These are phyloP conservation scores for Allantophomopsis cytisporea DNA, from an alignment of 2,329 filamentous ascomycete species.

Conservation along the genomic window DNA sequence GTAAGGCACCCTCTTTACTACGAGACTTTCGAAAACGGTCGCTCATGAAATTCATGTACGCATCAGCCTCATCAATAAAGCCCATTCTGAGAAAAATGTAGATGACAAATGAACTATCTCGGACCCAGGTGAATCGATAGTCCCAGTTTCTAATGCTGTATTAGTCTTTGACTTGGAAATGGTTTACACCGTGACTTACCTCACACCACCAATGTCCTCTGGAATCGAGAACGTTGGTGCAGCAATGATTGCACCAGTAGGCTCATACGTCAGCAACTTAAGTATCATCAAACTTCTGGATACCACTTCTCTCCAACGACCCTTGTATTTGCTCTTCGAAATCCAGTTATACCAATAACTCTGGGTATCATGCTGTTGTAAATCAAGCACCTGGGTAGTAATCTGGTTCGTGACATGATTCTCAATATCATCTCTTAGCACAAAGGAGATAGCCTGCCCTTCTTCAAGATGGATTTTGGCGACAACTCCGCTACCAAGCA, in stretches of 20 bases:
- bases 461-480: slow-evolving; percentile 46
- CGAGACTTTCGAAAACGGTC: slow-evolving; percentile 51
- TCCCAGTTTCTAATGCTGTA: slow-evolving; percentile 41
- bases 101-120: slow-evolving; percentile 65
- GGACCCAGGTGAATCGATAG: slow-evolving; percentile 67
- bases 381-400: slow-evolving; percentile 41
- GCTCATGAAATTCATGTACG: slow-evolving; percentile 68
- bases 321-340: slow-evolving; percentile 54
- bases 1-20: slow-evolving; percentile 46
- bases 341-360: slow-evolving; percentile 66
- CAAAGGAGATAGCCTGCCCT: slow-evolving; percentile 56
- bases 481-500: slow-evolving; percentile 48
- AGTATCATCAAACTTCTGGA: slow-evolving; percentile 58
- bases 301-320: slow-evolving; percentile 61
- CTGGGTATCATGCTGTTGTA: slow-evolving; percentile 55
- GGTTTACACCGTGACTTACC: slow-evolving; percentile 17
- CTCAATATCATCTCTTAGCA: slow-evolving; percentile 48
- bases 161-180: slow-evolving; percentile 1
- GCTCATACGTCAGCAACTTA: slow-evolving; percentile 67
- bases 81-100: slow-evolving; percentile 67
- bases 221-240: slow-evolving; percentile 67
- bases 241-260: slow-evolving; percentile 65
- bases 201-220: slow-evolving; percentile 54
- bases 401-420: slow-evolving; percentile 44
- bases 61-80: slow-evolving; percentile 62